Evolutionary conservation across 768 basidiomycete genomes (phyloP), one percentile per base, ranked within the genome.

Genomic region (Kwoniella shandongensis): DNA sequence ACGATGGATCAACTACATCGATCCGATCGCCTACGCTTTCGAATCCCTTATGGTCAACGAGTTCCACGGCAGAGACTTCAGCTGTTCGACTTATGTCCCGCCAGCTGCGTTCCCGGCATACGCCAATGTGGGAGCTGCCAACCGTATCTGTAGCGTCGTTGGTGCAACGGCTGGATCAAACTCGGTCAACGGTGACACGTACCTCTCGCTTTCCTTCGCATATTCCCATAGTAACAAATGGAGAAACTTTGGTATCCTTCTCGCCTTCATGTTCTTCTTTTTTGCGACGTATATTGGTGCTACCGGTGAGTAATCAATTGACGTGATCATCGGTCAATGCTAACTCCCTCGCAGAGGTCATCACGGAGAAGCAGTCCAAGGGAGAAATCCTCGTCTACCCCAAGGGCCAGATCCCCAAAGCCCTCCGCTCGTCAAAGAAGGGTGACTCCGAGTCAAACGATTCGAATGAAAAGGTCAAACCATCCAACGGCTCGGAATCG

Each of bases 1-100:
- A 30, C 68, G 77, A 48, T 78, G 75, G 88, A 82, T 78, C 51
- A 67, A 69, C 30, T 91, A 91, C 74, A 70, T 90, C 58, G 86
- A 92, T 67, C 91, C 91, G 0, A 76, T 91, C 48, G 65, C 36
- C 1, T 91, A 88, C 77, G 85, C 84, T 0, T 91, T 88, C 82
- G 83, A 87, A 63, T 85, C 83, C 2, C 79, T 82, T 35, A 87
- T 93, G 85, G 85, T 87, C 76, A 92, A 92, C 73, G 91, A 94
- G 73, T 91, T 91, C 76, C 83, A 80, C 79, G 83, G 84, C 17
- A 83, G 85, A 32, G 74, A 81, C 18, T 88, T 86, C 51, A 18
- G 50, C 17, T 78, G 78, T 53, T 59, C 66, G 1, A 22, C 56
- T 12, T 74, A 70, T 48, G 65, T 78, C 18, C 78, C 78, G 6